phyloP scores from a whole-genome alignment of 345 rosid genomes.

The Citrus cavaleriei region DNA sequence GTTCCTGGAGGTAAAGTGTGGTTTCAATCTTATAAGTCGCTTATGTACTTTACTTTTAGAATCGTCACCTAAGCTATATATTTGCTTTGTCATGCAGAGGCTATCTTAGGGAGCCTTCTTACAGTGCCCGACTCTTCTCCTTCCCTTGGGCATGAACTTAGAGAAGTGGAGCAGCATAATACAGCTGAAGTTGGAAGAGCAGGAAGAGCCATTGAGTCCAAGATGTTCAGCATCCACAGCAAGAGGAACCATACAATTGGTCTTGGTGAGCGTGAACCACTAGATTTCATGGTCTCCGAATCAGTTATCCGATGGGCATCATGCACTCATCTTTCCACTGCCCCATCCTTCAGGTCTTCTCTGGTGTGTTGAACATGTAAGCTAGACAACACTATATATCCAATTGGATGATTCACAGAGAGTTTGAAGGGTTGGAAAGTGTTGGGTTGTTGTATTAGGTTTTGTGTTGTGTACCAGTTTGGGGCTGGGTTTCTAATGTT shows the following conservation, averaged over 20 bases:
- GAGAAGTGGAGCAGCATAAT: constrained; percentile 32
- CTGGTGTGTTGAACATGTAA: constrained; percentile 45
- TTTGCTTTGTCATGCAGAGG: constrained; percentile 16
- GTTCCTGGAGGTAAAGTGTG: constrained; percentile 33
- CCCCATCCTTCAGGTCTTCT: constrained; percentile 45
- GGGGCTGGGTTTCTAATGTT: not conserved
- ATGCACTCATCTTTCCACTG: constrained; percentile 52
- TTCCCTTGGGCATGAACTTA: constrained; percentile 17
- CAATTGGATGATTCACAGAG: not conserved
- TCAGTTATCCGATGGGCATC: constrained; percentile 74
- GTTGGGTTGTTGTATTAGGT: not conserved
- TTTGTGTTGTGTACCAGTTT: not conserved
- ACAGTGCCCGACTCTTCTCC: constrained; percentile 24
- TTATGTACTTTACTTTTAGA: not conserved
- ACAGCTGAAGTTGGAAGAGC: constrained; percentile 28
- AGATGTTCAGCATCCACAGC: constrained; percentile 39
- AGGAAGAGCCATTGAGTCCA: constrained; percentile 34
- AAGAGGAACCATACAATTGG: constrained; percentile 62
- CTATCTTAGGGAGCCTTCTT: constrained; percentile 23
- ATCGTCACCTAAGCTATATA: not conserved
- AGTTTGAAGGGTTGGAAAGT: not conserved
- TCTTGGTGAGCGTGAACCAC: constrained; percentile 48
- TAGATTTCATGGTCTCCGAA: constrained; percentile 43
- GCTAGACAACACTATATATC: not conserved
- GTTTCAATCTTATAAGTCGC: constrained; percentile 2